A percentile compares a stretch with the other conserved stretches of the same genome.
Evolutionary conservation across 441 rosid genomes (phyloP).

Genomic region (Jatropha multifida): DNA sequence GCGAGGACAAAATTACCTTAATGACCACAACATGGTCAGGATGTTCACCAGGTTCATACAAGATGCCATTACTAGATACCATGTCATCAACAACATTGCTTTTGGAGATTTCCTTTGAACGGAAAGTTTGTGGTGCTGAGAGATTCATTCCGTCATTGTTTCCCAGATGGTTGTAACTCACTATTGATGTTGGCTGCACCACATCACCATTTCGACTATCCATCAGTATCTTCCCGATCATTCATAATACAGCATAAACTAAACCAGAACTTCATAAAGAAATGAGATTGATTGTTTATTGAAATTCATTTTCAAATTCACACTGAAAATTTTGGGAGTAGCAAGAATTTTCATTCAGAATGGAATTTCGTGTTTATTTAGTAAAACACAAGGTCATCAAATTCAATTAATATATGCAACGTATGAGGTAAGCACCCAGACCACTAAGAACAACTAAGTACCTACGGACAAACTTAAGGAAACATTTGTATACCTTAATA

Average conservation of each 20-base stretch:
- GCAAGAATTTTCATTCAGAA: too few relatives aligned
- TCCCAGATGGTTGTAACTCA: slow-evolving; percentile 97
- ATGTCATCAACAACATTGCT: slow-evolving; percentile 96
- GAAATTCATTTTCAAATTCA: not conserved
- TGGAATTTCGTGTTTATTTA: too few relatives aligned
- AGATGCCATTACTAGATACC: slow-evolving; percentile 90
- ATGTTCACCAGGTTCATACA: slow-evolving; percentile 90
- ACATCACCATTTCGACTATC: slow-evolving; percentile 13
- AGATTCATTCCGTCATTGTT: slow-evolving; percentile 98
- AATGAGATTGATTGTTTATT: not conserved
- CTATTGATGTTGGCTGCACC: slow-evolving; percentile 87
- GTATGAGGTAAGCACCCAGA: too few relatives aligned
- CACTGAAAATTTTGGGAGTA: too few relatives aligned
- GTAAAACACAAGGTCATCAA: too few relatives aligned
- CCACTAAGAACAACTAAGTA: not conserved
- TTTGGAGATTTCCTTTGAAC: slow-evolving; percentile 95
- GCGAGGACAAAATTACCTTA: slow-evolving; percentile 45
- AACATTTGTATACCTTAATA: slow-evolving; percentile 59
- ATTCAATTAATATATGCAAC: too few relatives aligned
- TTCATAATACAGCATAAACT: not conserved
- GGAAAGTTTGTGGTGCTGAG: slow-evolving; percentile 93
- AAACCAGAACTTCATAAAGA: not conserved
- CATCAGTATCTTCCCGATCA: not conserved
- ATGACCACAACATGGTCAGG: slow-evolving; percentile 97
- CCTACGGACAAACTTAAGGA: not conserved